These are phyloP conservation scores for Elasticomyces elasticus DNA, from an alignment of 495 filamentous ascomycete species.

Conservation along the genomic window DNA sequence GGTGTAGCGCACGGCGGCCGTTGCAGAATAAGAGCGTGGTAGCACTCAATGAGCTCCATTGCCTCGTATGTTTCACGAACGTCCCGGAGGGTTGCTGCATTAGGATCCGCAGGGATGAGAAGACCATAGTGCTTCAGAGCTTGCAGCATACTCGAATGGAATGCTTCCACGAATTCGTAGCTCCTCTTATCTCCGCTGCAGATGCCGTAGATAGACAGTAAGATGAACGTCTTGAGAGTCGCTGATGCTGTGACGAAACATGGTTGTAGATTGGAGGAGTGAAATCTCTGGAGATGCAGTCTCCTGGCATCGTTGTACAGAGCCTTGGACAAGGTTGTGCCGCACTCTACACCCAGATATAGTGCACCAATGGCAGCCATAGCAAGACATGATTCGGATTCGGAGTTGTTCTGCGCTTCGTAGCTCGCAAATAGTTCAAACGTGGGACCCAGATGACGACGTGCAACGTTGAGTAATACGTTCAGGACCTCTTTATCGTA, in stretches of 20 bases:
- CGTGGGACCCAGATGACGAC: not conserved
- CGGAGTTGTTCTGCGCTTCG: not conserved
- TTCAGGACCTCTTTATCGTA: not conserved
- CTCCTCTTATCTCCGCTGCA: constrained; percentile 12
- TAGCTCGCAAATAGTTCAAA: not conserved
- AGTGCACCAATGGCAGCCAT: constrained; percentile 12
- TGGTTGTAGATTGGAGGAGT: not conserved
- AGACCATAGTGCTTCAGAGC: not conserved
- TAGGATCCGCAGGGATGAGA: not conserved
- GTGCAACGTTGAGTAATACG: not conserved
- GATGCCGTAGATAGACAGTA: constrained; percentile 8
- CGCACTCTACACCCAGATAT: constrained; percentile 5
- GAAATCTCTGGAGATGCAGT: not conserved
- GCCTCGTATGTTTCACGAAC: not conserved
- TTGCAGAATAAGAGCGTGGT: not conserved
- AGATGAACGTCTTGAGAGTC: constrained; percentile 2
- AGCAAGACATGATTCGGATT: constrained; percentile 7
- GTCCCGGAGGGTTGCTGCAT: not conserved
- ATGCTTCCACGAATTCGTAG: constrained; percentile 14
- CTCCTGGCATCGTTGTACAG: constrained; percentile 13
- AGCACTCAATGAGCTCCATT: not conserved
- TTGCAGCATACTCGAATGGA: constrained; percentile 2
- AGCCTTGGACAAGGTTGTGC: not conserved
- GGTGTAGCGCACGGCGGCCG: not conserved
- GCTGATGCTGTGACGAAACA: not conserved